These are phyloP conservation scores for Daedaleopsis nitida DNA, from an alignment of 768 basidiomycete species.

Conservation along the genomic window DNA sequence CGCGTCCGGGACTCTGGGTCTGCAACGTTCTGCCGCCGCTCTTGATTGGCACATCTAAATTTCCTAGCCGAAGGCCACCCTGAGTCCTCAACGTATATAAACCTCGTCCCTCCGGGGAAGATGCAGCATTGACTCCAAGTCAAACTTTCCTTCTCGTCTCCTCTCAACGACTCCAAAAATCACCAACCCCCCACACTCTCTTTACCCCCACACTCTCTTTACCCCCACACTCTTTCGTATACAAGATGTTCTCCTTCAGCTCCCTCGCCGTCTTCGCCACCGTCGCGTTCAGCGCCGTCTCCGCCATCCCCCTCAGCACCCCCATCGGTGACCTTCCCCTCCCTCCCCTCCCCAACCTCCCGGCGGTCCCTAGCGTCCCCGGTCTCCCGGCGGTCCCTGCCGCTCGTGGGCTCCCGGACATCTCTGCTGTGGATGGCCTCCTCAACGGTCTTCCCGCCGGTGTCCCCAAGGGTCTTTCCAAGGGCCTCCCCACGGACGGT, in stretches of 20 bases:
- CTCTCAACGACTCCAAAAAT: neutral
- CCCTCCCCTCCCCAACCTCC: neutral
- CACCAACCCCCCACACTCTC: conserved; percentile 10
- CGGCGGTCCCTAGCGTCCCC: neutral
- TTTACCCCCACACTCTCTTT: conserved; percentile 13
- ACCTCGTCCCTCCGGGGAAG: neutral
- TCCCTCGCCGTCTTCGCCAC: conserved; percentile 31
- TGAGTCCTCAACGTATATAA: conserved; percentile 15
- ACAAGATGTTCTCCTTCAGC: conserved; percentile 40
- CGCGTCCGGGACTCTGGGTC: neutral
- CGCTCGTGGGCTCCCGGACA: neutral
- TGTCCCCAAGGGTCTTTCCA: too few relatives aligned
- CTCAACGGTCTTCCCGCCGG: neutral
- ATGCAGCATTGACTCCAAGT: conserved; percentile 22
- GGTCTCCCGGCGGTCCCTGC: neutral
- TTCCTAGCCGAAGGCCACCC: neutral
- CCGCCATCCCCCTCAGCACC: conserved; percentile 19
- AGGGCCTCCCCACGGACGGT: conserved; percentile 5
- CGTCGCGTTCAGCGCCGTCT: conserved; percentile 23
- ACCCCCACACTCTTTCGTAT: conserved; percentile 20
- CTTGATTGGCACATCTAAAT: too few relatives aligned
- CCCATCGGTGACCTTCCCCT: neutral
- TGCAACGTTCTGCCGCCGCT: neutral
- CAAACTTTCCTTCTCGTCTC: conserved; percentile 5
- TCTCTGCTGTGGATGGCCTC: neutral